Percentiles rank a stretch among this genome's conserved stretches.
Evolutionary conservation across 805 yeast species (phyloP).

Genomic region (Kluyveromyces aestuarii): DNA sequence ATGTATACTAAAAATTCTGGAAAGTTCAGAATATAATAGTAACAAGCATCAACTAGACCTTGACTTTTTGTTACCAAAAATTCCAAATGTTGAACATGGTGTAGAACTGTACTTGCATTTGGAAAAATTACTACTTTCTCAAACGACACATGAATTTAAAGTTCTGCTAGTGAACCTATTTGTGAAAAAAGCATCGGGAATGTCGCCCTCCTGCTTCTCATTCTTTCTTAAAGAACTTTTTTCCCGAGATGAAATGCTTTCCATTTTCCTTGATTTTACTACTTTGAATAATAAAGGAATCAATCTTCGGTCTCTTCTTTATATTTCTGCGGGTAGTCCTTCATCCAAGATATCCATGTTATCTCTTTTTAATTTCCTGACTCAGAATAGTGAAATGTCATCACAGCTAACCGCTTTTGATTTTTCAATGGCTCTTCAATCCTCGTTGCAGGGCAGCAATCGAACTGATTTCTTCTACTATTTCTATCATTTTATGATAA

Average conservation of each 20-base stretch:
- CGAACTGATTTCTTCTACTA: slow-evolving; percentile 1
- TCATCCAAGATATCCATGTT: not conserved
- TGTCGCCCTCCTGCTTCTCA: not conserved
- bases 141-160: not conserved
- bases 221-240: not conserved
- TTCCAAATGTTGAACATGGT: not conserved
- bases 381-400: not conserved
- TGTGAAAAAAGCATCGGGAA: not conserved
- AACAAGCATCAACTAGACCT: not conserved
- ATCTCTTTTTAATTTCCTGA: not conserved
- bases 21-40: not conserved
- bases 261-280: not conserved
- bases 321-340: not conserved
- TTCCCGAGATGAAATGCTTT: not conserved
- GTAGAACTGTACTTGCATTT: not conserved
- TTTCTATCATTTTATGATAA: slow-evolving; percentile 5
- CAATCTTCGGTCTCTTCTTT: not conserved
- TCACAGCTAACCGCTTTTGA: not conserved
- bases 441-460: not conserved
- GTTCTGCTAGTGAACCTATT: not conserved
- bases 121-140: not conserved
- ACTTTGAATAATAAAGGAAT: not conserved
- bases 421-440: slow-evolving; percentile 1
- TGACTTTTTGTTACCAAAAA: slow-evolving; percentile 4
- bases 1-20: not conserved